Evolutionary conservation across 345 rosid species (phyloP).

Genomic region (Bruguiera gymnorhiza): DNA sequence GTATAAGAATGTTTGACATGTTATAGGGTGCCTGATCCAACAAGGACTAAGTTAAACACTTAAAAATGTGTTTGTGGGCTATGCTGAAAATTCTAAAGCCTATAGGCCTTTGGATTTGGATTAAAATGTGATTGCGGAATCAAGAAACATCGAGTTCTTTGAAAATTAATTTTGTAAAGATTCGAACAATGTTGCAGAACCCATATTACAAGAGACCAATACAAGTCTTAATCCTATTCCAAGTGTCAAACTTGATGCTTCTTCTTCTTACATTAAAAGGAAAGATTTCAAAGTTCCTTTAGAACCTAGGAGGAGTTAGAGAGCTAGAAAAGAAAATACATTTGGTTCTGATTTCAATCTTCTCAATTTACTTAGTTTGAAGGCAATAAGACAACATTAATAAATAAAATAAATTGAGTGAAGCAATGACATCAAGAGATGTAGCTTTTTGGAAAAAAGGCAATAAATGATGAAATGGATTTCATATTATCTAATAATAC

Average conservation of each 20-base stretch:
- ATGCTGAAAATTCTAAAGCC: slow-evolving; percentile 5
- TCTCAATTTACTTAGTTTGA: background rate
- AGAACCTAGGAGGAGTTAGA: background rate
- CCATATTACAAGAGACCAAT: background rate
- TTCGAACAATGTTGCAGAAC: background rate
- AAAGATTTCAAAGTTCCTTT: too few species aligned
- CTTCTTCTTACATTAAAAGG: background rate
- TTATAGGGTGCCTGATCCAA: background rate
- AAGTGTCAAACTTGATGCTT: background rate
- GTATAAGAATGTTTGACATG: background rate
- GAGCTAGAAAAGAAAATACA: background rate
- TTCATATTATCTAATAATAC: slow-evolving; percentile 2
- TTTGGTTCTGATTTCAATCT: background rate
- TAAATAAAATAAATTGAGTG: background rate
- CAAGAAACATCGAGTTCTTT: slow-evolving; percentile 3
- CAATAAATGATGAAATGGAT: slow-evolving; percentile 3
- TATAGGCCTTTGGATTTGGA: background rate
- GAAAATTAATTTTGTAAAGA: background rate
- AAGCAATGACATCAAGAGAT: background rate
- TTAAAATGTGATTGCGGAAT: background rate
- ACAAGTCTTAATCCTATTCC: too few species aligned
- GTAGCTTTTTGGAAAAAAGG: background rate
- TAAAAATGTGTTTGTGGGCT: background rate
- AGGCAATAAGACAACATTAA: background rate
- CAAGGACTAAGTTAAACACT: background rate